Base-by-base conservation (phyloP, 345 rosid genomes). In the Citrus medica region DNA sequence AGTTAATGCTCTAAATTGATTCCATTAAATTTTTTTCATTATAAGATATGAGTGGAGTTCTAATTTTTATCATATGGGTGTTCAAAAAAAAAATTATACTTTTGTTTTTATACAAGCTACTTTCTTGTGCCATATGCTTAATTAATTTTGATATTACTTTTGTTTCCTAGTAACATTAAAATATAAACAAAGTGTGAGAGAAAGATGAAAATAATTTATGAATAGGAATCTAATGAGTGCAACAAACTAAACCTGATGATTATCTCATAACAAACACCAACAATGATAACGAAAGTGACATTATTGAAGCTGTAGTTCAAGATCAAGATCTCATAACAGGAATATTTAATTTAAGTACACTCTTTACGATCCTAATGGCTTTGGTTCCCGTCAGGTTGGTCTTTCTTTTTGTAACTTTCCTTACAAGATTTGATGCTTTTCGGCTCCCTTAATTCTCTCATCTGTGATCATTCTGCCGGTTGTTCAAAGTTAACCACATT, bases 391-490 rank as follows among this genome's bases (percentile, higher is more conserved):
- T 9, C 9, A 63, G 28, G 46, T 3, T 46, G 51, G 1, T 0
- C 51, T 22, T 4, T 25, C 12, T 56, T 28, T 13, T 60, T 74
- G 16, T 74, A 64, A 58, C 87, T 86, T 89, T 83, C 77, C 78
- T 83, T 60, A 46, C 62, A 84, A 84, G 86, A 76, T 69, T 71
- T 58, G 28, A 25, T 27, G 13, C 69, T 22, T 12, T 63, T 58
- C 3, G 24, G 64, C 40, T 64, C 51, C 33, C 55, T 32, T 32
- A 14, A 48, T 27, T 19, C 64, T 3, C 21, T 60, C 17, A 13
- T 33, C 21, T 3, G 21, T 48, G 38, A 76, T 81, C 61, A 82
- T 84, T 60, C 68, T 81, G 88, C 81, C 66, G 91, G 87, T 90
- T 79, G 89, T 67, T 87, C 80, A 77, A 83, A 37, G 83, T 60